phyloP scores from a whole-genome alignment of 352 stramenopile genomes.

The Pythium plurisporium region DNA sequence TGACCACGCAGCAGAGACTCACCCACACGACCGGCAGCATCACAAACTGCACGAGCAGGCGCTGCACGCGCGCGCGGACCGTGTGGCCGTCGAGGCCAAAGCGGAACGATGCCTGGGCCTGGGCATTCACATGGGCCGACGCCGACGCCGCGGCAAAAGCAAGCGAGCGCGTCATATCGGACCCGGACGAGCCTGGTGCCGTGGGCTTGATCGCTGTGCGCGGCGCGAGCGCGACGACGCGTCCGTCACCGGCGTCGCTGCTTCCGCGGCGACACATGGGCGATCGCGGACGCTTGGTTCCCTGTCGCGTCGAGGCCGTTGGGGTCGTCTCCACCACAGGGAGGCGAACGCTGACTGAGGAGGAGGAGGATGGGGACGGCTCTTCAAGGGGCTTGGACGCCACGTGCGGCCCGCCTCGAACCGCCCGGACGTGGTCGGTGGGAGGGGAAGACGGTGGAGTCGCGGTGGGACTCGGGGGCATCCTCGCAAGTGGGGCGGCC shows the following conservation, averaged over 20 bases:
- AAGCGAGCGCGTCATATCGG: background rate
- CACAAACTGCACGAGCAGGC: slow-evolving; percentile 44
- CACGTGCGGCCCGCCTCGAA: slow-evolving; percentile 10
- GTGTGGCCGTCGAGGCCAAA: background rate
- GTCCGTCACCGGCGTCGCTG: background rate
- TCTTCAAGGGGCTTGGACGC: slow-evolving; percentile 15
- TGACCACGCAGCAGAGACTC: slow-evolving; percentile 55
- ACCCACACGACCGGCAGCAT: slow-evolving; percentile 60
- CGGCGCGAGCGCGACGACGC: slow-evolving; percentile 1
- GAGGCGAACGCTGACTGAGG: too few relatives aligned
- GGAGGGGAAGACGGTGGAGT: background rate
- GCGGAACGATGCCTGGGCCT: background rate
- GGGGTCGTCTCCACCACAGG: too few relatives aligned
- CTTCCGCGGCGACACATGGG: slow-evolving; percentile 13
- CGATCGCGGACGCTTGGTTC: background rate
- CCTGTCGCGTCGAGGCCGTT: background rate
- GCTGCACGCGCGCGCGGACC: slow-evolving; percentile 25
- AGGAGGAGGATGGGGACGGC: slow-evolving; percentile 1
- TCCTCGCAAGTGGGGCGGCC: too few relatives aligned
- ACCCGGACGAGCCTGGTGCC: background rate
- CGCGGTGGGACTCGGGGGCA: background rate
- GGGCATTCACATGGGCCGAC: background rate
- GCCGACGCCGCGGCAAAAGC: background rate
- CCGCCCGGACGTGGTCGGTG: slow-evolving; percentile 6
- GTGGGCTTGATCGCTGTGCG: background rate